Evolutionary conservation across 345 rosid species (phyloP), one percentile per base, ranked within the genome.

Genomic region (thale cress (Arabidopsis thaliana)): DNA sequence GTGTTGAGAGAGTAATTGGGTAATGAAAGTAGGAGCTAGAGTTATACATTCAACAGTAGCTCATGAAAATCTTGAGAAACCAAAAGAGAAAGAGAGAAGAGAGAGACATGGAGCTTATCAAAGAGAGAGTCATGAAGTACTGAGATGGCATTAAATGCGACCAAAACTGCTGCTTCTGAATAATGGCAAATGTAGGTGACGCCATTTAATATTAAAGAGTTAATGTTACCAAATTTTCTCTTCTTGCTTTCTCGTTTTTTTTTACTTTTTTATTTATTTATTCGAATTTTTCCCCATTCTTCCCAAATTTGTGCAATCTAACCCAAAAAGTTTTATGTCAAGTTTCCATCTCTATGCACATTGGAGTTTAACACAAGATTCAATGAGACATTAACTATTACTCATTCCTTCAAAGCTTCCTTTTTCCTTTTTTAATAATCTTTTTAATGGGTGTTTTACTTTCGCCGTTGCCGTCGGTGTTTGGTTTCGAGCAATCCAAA

Each of bases 1-100:
- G 80, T 56, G 34, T 59, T 46, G 9, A 57, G 14, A 75, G 61
- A 77, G 38, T 50, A 59, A 49, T 45, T 55, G 51, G 32, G 72
- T 49, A 68, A 81, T n/a, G 83, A 82, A 76, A 85, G 67, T 83
- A 86, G 60, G 48, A 91, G 73, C 66, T 75, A 83, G 74, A 83
- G 76, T 69, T 25, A 53, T 55, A 70, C 80, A 63, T 30, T 69
- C 16, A 70, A 44, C 59, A 62, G 12, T 69, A 53, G 75, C 80
- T 70, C 80, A 77, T 78, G 77, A 30, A 65, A 78, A 58, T 78
- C 77, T 78, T 65, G 65, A 72, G 76, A 78, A 49, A 50, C 60
- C 65, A 48, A 65, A 61, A 70, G 44, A 70, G 76, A 23, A 9
- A 45, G 59, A 65, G 71, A 69, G 76, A 11, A 58, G 64, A 77